Base-by-base conservation (phyloP, 441 rosid genomes). In the Brassica hybrid region DNA sequence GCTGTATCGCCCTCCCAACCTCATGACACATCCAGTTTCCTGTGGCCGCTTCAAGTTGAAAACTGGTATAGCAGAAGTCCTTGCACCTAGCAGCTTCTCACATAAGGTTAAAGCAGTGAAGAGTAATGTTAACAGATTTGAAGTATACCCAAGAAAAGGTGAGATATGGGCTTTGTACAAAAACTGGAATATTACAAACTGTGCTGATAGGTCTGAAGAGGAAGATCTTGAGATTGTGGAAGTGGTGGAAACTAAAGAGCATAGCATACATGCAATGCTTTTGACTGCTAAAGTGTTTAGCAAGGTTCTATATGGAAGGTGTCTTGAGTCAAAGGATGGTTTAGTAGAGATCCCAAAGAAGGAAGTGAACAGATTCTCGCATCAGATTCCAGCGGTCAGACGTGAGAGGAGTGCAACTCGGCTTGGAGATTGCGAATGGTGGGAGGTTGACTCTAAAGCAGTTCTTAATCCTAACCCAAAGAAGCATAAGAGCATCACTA, bases 371-470 rank as follows among this genome's bases (percentile, higher is more conserved):
- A 73, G 82, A 50, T 87, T 87, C 79, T 85, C 86, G 32, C 86
- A 82, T 82, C 50, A 43, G 14, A 11, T 43, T 43, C 50, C n/a
- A 11, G 50, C 50, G 14, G 14, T 43, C 14, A 43, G 50, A 43
- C 50, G 14, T 43, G 50, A 43, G 50, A 43, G 14, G 50, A 12
- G 50, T 38, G 57, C 27, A 14, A 61, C 70, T 23, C 52, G 65
- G 50, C 61, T 7, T 38, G 80, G 78, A 65, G 81, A 78, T 62
- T 60, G 57, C 1, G 78, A 70, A 43, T 50, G 34, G 38, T 91
- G 90, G 89, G 83, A 88, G 79, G 80, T 86, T 34, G 91, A 88
- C 80, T 78, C 84, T 12, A 65, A 32, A 9, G 85, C 89, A 52
- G 48, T 86, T 76, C 64, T 81, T 7, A 77, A 81, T 45, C 67